phyloP scores from a whole-genome alignment of 164 flowering plant species.

The Magnolia kwangsiensis region DNA sequence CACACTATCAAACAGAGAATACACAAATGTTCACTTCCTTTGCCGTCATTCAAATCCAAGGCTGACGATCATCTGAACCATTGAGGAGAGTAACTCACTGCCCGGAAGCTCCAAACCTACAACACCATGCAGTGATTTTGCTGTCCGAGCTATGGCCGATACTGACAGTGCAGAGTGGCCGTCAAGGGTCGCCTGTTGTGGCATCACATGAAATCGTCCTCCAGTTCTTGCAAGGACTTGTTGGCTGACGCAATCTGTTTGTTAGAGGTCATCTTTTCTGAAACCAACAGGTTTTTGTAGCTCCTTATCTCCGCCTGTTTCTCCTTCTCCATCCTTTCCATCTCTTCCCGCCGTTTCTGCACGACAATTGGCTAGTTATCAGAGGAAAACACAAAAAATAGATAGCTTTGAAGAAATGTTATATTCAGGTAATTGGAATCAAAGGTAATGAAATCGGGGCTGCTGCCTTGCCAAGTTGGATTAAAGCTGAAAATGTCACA shows the following conservation, averaged over 20 bases:
- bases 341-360: constrained; percentile 86
- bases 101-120: not conserved
- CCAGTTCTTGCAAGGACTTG: constrained; percentile 89
- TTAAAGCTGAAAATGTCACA: too few species aligned
- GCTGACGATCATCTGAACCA: not conserved
- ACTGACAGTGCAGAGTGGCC: not conserved
- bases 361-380: not conserved
- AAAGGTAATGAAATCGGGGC: not conserved
- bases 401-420: not conserved
- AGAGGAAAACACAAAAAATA: too few species aligned
- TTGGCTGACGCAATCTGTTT: constrained; percentile 70
- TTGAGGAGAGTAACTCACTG: not conserved
- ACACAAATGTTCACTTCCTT: not conserved
- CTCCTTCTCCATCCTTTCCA: constrained; percentile 92
- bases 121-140: not conserved
- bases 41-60: not conserved
- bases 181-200: not conserved
- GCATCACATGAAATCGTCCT: constrained; percentile 88
- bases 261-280: constrained; percentile 95
- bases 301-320: constrained; percentile 84
- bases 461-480: not conserved
- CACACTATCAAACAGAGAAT: not conserved
- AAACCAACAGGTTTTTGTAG: constrained; percentile 94
- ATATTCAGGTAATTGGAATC: not conserved
- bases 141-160: not conserved